A percentile compares a stretch with the other conserved stretches of the same genome.
phyloP scores from a whole-genome alignment of 805 yeast species.

The Saccharomycopsis sp. region DNA sequence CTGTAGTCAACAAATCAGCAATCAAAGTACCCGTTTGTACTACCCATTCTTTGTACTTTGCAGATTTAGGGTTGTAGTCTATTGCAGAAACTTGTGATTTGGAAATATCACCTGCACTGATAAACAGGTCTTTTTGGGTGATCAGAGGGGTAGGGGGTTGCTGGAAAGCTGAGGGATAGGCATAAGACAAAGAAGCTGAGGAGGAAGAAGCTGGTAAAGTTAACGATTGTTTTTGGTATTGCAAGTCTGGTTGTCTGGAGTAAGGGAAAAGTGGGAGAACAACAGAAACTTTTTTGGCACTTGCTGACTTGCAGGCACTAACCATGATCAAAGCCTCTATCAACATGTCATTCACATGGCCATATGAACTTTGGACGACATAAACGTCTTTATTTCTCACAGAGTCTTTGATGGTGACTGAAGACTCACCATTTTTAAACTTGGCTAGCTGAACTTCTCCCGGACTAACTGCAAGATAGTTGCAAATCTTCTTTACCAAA shows the following conservation, averaged over 20 bases:
- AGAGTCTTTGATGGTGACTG: slow-evolving; percentile 75
- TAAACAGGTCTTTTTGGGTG: no score
- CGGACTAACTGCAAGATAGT: slow-evolving; percentile 61
- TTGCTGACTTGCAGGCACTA: slow-evolving; percentile 88
- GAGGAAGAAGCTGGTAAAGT: neutral
- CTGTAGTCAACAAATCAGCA: slow-evolving; percentile 77
- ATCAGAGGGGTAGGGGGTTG: no score
- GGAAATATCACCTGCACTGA: neutral
- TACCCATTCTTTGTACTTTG: slow-evolving; percentile 89
- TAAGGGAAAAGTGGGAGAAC: slow-evolving; percentile 92
- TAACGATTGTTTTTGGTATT: slow-evolving; percentile 43
- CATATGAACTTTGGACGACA: slow-evolving; percentile 78
- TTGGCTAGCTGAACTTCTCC: slow-evolving; percentile 59
- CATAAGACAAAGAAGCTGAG: slow-evolving; percentile 1
- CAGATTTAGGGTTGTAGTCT: slow-evolving; percentile 31
- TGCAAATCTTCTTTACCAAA: slow-evolving; percentile 66
- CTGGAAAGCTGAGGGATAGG: no score
- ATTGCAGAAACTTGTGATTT: slow-evolving; percentile 25
- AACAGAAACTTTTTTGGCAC: slow-evolving; percentile 82
- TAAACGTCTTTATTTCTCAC: slow-evolving; percentile 96
- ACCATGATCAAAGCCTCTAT: slow-evolving; percentile 75
- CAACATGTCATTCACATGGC: slow-evolving; percentile 79
- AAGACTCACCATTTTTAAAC: slow-evolving; percentile 88
- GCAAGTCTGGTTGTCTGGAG: slow-evolving; percentile 91
- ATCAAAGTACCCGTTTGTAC: slow-evolving; percentile 91